Evolutionary conservation across 2,329 filamentous ascomycete genomes (phyloP).

Genomic region (Nemania bipapillata): DNA sequence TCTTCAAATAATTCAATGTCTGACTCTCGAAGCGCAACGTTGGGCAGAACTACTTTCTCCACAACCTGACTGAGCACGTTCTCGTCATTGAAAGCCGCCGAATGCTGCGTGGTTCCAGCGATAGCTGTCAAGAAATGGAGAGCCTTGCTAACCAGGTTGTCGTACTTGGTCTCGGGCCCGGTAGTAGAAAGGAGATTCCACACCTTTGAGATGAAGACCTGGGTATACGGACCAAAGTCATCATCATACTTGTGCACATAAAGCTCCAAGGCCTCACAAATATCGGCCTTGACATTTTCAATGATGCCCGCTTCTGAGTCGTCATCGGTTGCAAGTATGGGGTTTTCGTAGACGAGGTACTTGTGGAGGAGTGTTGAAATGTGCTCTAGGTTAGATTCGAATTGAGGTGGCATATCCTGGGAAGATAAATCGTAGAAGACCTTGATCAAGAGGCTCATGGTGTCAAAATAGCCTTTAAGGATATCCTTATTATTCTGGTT

Average conservation of each 20-base stretch:
- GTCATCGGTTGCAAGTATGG: constrained; percentile 83
- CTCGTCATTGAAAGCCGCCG: constrained; percentile 84
- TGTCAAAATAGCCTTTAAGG: constrained; percentile 82
- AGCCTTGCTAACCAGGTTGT: constrained; percentile 92
- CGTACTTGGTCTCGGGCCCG: constrained; percentile 89
- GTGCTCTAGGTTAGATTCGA: constrained; percentile 84
- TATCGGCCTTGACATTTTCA: constrained; percentile 90
- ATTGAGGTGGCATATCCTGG: constrained; percentile 92
- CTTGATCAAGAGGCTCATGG: constrained; percentile 88
- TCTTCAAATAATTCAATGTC: constrained; percentile 97
- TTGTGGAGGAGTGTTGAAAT: constrained; percentile 87
- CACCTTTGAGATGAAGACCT: constrained; percentile 86
- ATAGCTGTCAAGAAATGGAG: constrained; percentile 94
- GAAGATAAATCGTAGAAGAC: constrained; percentile 97
- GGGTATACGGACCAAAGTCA: constrained; percentile 82
- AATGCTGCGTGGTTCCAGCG: constrained; percentile 79
- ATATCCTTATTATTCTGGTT: constrained; percentile 79
- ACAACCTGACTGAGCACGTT: constrained; percentile 84
- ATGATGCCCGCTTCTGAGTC: constrained; percentile 87
- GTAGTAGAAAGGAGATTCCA: constrained; percentile 91
- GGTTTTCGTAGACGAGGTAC: constrained; percentile 89
- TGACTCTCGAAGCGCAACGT: constrained; percentile 88
- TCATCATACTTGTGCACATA: constrained; percentile 97
- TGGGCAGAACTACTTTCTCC: constrained; percentile 94
- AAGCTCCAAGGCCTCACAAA: constrained; percentile 88